Conservation (phyloP, 805 yeast genomes). For the Ogataea paradorogensis region DNA sequence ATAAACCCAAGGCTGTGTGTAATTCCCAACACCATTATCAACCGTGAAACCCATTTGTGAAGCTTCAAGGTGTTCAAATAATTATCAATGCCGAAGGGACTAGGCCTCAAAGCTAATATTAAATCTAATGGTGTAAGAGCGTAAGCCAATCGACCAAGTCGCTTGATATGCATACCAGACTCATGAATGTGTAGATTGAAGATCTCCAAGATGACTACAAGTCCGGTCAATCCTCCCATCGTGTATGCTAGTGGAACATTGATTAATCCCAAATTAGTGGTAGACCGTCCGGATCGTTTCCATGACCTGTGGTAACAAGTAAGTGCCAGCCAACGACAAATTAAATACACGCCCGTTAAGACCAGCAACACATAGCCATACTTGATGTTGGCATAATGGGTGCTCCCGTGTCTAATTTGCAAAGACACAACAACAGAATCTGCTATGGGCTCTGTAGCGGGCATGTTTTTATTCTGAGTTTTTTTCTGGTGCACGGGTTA, state of each 20-base stretch:
- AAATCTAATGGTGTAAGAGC: constrained; percentile 57
- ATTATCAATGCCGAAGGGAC: constrained; percentile 42
- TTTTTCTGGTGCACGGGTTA: constrained; percentile 4
- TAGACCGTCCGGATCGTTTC: constrained; percentile 39
- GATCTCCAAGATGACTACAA: constrained; percentile 31
- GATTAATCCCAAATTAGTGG: constrained; percentile 32
- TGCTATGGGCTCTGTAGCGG: not conserved
- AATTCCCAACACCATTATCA: constrained; percentile 43
- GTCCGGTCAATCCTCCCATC: constrained; percentile 30
- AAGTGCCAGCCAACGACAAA: constrained; percentile 34
- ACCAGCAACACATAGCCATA: constrained; percentile 56
- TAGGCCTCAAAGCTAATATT: constrained; percentile 54
- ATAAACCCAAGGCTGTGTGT: constrained; percentile 55
- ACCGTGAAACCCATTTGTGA: constrained; percentile 72
- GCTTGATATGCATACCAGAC: constrained; percentile 42
- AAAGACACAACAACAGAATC: constrained; percentile 3
- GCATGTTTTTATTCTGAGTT: not conserved
- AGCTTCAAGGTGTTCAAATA: constrained; percentile 55
- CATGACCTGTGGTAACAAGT: constrained; percentile 35
- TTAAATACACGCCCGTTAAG: constrained; percentile 40
- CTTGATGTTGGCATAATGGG: constrained; percentile 55
- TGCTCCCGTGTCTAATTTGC: constrained; percentile 46
- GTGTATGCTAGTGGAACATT: constrained; percentile 31
- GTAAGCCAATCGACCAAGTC: constrained; percentile 62
- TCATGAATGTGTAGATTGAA: constrained; percentile 36